Evolutionary conservation across 352 stramenopile species (phyloP).

Genomic region (Phytophthora tubulina): DNA sequence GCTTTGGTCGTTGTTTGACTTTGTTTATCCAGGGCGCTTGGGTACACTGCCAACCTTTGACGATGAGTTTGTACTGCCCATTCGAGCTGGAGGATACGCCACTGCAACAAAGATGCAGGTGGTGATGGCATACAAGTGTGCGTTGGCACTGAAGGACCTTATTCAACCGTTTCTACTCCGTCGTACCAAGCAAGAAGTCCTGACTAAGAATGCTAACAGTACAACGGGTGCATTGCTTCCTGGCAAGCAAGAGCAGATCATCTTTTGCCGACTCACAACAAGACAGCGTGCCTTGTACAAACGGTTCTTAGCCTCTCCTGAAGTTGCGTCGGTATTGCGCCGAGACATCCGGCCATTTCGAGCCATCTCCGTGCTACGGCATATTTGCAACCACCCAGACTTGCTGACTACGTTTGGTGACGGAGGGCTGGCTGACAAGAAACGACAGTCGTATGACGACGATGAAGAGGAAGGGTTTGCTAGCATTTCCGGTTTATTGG

Average conservation of each 20-base stretch:
- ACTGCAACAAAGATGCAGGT: slow-evolving; percentile 96
- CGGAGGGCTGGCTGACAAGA: slow-evolving; percentile 41
- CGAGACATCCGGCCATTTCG: slow-evolving; percentile 88
- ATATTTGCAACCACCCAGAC: slow-evolving; percentile 99
- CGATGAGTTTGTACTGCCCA: slow-evolving; percentile 97
- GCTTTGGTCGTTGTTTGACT: slow-evolving; percentile 99
- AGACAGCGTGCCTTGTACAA: slow-evolving; percentile 93
- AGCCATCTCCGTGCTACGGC: slow-evolving; percentile 96
- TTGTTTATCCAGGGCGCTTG: slow-evolving; percentile 97
- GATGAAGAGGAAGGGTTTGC: slow-evolving; percentile 29
- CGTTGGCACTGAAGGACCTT: slow-evolving; percentile 95
- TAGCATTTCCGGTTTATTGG: slow-evolving; percentile 22
- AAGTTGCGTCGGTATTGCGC: slow-evolving; percentile 92
- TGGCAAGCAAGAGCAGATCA: slow-evolving; percentile 98
- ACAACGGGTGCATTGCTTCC: slow-evolving; percentile 75
- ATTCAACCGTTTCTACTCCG: slow-evolving; percentile 98
- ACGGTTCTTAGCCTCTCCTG: slow-evolving; percentile 91
- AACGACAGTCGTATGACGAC: slow-evolving; percentile 40
- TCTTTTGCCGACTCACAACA: slow-evolving; percentile 96
- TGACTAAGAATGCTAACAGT: slow-evolving; percentile 54
- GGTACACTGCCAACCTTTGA: slow-evolving; percentile 98
- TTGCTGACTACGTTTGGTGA: slow-evolving; percentile 84
- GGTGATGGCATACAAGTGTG: slow-evolving; percentile 97
- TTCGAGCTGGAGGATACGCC: slow-evolving; percentile 94
- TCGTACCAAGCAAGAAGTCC: slow-evolving; percentile 95